These are phyloP conservation scores for Rugonectria rugulosa DNA, from an alignment of 2,329 filamentous ascomycete species.

Conservation along the genomic window DNA sequence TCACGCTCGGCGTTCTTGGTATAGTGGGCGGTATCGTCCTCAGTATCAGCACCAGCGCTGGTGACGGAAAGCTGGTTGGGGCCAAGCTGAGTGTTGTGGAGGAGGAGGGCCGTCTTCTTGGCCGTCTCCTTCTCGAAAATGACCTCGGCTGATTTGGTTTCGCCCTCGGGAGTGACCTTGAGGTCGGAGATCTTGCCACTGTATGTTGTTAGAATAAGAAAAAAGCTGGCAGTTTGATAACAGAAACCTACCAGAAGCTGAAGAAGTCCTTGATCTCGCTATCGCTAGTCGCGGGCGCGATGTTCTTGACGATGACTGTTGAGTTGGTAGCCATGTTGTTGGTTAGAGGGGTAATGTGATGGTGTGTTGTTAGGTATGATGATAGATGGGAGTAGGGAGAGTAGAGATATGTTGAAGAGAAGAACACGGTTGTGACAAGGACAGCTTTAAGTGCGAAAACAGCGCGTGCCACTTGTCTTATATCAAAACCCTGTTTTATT, in stretches of 20 bases:
- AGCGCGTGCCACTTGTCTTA: constrained; percentile 13
- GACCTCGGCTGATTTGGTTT: constrained; percentile 85
- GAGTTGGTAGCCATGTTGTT: constrained; percentile 61
- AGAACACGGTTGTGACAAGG: neutral
- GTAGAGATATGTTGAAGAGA: constrained; percentile 1
- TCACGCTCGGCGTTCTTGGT: constrained; percentile 64
- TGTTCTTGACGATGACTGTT: constrained; percentile 90
- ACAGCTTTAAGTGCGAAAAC: neutral
- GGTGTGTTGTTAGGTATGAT: constrained; percentile 4
- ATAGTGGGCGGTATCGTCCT: constrained; percentile 66
- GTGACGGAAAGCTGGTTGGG: constrained; percentile 81
- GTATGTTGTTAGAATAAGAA: constrained; percentile 32
- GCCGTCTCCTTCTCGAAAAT: constrained; percentile 97
- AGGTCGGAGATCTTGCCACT: constrained; percentile 92
- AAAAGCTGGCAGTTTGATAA: neutral
- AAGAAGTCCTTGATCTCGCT: constrained; percentile 97
- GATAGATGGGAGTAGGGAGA: neutral
- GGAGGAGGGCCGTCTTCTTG: constrained; percentile 93
- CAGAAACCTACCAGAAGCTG: constrained; percentile 78
- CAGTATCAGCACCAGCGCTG: constrained; percentile 69
- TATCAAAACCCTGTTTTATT: constrained; percentile 10
- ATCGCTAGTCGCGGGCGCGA: constrained; percentile 81
- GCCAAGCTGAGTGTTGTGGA: constrained; percentile 96
- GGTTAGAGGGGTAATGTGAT: neutral
- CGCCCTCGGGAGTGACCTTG: constrained; percentile 73